Conservation (phyloP, 768 basidiomycete genomes). For the Pisolithus microcarpus region DNA sequence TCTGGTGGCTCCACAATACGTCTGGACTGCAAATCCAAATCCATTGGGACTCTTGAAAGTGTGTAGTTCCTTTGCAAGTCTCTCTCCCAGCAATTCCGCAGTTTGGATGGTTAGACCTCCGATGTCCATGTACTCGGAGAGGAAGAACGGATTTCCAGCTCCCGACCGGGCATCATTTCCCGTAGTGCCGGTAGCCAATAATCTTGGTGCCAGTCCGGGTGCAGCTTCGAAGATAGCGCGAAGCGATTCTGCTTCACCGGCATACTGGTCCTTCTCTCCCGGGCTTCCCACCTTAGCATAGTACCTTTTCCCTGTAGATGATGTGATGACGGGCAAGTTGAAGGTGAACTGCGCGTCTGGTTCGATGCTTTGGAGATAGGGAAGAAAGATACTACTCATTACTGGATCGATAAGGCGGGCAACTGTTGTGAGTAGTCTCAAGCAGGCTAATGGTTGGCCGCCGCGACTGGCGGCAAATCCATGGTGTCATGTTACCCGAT, state of each 20-base stretch:
- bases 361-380: conserved; percentile 43
- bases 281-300: conserved; percentile 54
- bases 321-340: conserved; percentile 39
- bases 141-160: conserved; percentile 51
- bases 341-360: conserved; percentile 42
- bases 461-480: too few relatives aligned
- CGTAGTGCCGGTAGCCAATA: conserved; percentile 43
- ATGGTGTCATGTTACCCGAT: too few relatives aligned
- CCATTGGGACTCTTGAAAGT: conserved; percentile 42
- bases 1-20: conserved; percentile 69
- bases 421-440: conserved; percentile 19
- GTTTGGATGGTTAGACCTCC: conserved; percentile 37
- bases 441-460: too few relatives aligned
- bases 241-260: conserved; percentile 64
- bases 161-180: conserved; percentile 20
- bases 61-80: conserved; percentile 65
- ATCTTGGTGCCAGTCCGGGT: conserved; percentile 54
- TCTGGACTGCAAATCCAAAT: conserved; percentile 68
- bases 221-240: conserved; percentile 56
- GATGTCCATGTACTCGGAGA: conserved; percentile 69
- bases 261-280: conserved; percentile 55
- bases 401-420: too few relatives aligned
- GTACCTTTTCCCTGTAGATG: conserved; percentile 53
- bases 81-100: conserved; percentile 46
- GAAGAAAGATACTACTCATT: conserved; percentile 28